A percentile compares a stretch with the other conserved stretches of the same genome.
Evolutionary conservation across 345 rosid species (phyloP).

Genomic region (Cardiospermum halicacabum): DNA sequence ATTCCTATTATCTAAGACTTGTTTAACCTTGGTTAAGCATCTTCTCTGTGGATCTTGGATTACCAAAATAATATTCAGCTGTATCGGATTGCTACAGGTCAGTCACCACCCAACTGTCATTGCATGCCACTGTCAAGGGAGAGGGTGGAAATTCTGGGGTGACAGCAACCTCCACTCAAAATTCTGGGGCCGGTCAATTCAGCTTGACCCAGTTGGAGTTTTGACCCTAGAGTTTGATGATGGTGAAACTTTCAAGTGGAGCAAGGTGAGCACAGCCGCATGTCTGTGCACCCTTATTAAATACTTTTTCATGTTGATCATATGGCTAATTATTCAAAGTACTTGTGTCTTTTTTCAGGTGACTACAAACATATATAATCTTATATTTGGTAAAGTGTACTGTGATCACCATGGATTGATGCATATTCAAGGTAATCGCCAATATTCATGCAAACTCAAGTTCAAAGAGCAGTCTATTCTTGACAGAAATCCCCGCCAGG

Average conservation of each 20-base stretch:
- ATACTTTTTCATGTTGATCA: slow-evolving; percentile 2
- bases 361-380: slow-evolving; percentile 84
- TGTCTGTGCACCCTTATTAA: background rate
- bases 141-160: slow-evolving; percentile 98
- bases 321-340: slow-evolving; percentile 20
- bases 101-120: slow-evolving; percentile 97
- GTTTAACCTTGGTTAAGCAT: background rate
- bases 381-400: slow-evolving; percentile 81
- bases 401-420: slow-evolving; percentile 93
- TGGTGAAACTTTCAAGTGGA: slow-evolving; percentile 95
- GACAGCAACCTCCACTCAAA: slow-evolving; percentile 88
- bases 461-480: slow-evolving; percentile 91
- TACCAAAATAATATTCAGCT: slow-evolving; percentile 7
- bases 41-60: background rate
- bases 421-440: slow-evolving; percentile 75
- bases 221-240: slow-evolving; percentile 89
- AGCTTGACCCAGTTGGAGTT: slow-evolving; percentile 92
- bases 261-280: slow-evolving; percentile 52
- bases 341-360: slow-evolving; percentile 44
- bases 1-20: background rate
- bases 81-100: slow-evolving; percentile 51
- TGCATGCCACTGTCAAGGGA: slow-evolving; percentile 97
- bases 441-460: slow-evolving; percentile 82
- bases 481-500: slow-evolving; percentile 95
- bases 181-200: slow-evolving; percentile 98